These are phyloP conservation scores for Oryza glaberrima DNA, from an alignment of 176 grass and related monocot genomes.

Conservation along the genomic window DNA sequence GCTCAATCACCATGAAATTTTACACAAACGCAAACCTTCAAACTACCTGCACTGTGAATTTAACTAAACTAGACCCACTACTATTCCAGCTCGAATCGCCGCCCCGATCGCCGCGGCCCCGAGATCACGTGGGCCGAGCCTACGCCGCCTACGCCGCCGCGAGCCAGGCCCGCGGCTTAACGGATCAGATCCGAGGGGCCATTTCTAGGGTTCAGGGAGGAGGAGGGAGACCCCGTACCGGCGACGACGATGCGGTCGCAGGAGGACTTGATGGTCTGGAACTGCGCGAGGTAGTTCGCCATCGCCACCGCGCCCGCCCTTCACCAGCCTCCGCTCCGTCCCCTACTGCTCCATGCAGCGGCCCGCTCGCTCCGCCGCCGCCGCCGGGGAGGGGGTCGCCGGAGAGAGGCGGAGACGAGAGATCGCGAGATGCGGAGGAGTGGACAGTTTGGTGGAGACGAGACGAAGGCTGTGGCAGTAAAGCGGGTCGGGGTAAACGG, in stretches of 20 bases:
- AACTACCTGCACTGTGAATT: neutral
- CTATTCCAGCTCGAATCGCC: neutral
- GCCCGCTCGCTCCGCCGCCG: neutral
- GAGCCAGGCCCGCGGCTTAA: neutral
- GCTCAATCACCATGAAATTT: slow-evolving; percentile 32
- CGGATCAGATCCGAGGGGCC: neutral
- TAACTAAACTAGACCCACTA: neutral
- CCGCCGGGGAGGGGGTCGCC: slow-evolving; percentile 19
- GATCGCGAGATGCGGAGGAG: slow-evolving; percentile 44
- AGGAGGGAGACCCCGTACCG: slow-evolving; percentile 49
- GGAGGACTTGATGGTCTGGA: slow-evolving; percentile 97
- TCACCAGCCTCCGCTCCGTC: neutral
- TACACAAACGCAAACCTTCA: slow-evolving; percentile 6
- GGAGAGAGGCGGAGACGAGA: neutral
- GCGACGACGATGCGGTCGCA: slow-evolving; percentile 94
- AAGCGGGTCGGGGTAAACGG: neutral
- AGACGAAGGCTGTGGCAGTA: neutral
- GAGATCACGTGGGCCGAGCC: slow-evolving; percentile 35
- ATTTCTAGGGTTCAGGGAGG: neutral
- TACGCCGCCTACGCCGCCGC: neutral
- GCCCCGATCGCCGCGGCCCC: slow-evolving; percentile 6
- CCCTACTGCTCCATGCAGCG: slow-evolving; percentile 9
- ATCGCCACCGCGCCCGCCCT: slow-evolving; percentile 32
- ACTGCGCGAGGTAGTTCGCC: slow-evolving; percentile 99
- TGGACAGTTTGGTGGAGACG: slow-evolving; percentile 13